These are phyloP conservation scores for Chlamydomonas sp. DNA, from an alignment of 139 green algal species.

Conservation along the genomic window DNA sequence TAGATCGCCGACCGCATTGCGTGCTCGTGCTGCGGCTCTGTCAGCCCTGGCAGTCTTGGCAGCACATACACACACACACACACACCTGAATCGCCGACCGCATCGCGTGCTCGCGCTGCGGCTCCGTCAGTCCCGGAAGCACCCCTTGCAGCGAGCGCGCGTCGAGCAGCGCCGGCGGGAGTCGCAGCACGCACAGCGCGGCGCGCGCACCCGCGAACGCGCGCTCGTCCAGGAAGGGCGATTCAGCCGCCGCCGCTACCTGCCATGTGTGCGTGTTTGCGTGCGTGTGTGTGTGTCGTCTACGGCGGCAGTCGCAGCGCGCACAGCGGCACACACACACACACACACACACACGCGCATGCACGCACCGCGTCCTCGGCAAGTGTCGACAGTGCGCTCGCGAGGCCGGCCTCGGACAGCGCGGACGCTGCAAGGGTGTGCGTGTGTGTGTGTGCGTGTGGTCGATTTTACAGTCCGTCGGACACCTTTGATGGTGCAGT, in stretches of 20 bases:
- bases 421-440: conserved; percentile 26
- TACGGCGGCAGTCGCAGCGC: not conserved
- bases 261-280: not conserved
- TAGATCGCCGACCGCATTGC: not conserved
- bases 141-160: not conserved
- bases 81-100: conserved; percentile 33
- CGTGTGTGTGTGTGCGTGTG: too few relatives aligned
- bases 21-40: conserved; percentile 18
- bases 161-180: conserved; percentile 42
- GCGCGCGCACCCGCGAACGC: conserved; percentile 35
- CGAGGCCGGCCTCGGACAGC: conserved; percentile 45
- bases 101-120: conserved; percentile 33
- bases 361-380: conserved; percentile 39
- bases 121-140: conserved; percentile 11
- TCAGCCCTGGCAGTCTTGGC: not conserved
- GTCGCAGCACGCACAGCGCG: conserved; percentile 64
- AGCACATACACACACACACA: not conserved
- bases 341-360: not conserved
- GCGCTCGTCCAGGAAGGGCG: conserved; percentile 65
- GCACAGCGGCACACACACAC: not conserved
- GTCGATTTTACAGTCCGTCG: too few relatives aligned
- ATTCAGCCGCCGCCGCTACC: conserved; percentile 54
- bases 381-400: conserved; percentile 42
- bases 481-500: too few relatives aligned
- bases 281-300: not conserved